These are phyloP conservation scores for Xylaria flabelliformis DNA, from an alignment of 495 filamentous ascomycete species.

Conservation along the genomic window DNA sequence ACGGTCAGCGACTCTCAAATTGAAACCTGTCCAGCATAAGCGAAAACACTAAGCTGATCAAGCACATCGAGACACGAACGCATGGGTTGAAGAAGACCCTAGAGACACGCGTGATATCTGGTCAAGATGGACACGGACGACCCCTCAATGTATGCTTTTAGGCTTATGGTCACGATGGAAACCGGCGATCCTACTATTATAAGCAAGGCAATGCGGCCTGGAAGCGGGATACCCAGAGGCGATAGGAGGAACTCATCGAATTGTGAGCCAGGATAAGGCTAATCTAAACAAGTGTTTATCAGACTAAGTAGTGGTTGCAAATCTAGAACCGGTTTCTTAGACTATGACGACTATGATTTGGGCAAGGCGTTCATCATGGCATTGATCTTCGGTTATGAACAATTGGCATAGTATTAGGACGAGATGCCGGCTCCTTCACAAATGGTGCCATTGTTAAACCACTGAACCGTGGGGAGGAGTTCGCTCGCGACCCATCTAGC, in stretches of 20 bases:
- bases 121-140: not conserved
- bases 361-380: not conserved
- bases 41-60: not conserved
- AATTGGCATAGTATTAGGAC: constrained; percentile 20
- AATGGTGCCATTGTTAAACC: constrained; percentile 57
- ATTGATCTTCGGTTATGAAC: not conserved
- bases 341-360: not conserved
- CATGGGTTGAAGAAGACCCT: constrained; percentile 9
- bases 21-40: not conserved
- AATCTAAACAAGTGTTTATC: not conserved
- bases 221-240: not conserved
- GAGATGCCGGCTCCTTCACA: constrained; percentile 58
- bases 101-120: not conserved
- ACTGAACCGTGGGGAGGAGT: constrained; percentile 59
- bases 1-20: not conserved
- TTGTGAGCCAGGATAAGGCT: not conserved
- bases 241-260: not conserved
- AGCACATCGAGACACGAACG: not conserved
- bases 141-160: constrained; percentile 3
- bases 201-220: constrained; percentile 1
- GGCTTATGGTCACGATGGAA: not conserved
- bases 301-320: not conserved
- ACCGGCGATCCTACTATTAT: not conserved
- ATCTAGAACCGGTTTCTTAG: not conserved
- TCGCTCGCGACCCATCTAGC: constrained; percentile 73